Evolutionary conservation across 371 early-diverging fungal genomes (phyloP).

Genomic region (Mortierella sp.): DNA sequence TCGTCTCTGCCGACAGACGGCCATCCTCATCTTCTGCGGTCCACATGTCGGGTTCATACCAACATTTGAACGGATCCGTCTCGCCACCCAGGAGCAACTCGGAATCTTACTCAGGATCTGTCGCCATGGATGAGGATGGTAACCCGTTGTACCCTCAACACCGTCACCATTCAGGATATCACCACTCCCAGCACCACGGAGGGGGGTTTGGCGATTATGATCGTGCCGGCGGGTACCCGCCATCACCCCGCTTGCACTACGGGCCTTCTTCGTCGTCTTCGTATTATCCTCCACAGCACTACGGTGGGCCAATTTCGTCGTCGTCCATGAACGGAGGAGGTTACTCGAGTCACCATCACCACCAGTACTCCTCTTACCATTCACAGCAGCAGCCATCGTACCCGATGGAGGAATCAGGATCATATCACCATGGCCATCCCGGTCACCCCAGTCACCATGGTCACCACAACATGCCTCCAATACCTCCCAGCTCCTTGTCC

Average conservation of each 20-base stretch:
- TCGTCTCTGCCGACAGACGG: neutral
- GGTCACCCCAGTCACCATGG: neutral
- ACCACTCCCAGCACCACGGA: neutral
- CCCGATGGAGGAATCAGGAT: neutral
- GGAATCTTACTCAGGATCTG: constrained; percentile 13
- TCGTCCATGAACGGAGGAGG: neutral
- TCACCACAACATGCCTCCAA: constrained; percentile 17
- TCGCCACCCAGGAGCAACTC: constrained; percentile 27
- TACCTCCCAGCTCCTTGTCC: neutral
- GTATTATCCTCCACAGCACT: neutral
- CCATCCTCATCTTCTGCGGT: neutral
- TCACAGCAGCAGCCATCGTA: neutral
- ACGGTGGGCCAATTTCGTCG: neutral
- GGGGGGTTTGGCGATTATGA: constrained; percentile 12
- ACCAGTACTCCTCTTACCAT: neutral
- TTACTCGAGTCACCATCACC: neutral
- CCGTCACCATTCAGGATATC: neutral
- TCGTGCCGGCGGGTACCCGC: constrained; percentile 2
- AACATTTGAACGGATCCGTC: constrained; percentile 25
- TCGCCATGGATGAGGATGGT: constrained; percentile 22
- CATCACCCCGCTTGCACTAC: neutral
- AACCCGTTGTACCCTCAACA: neutral
- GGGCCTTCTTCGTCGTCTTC: neutral
- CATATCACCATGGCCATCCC: neutral
- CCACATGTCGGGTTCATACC: constrained; percentile 17